phyloP scores from a whole-genome alignment of 164 flowering plant genomes.

The Aristolochia contorta region DNA sequence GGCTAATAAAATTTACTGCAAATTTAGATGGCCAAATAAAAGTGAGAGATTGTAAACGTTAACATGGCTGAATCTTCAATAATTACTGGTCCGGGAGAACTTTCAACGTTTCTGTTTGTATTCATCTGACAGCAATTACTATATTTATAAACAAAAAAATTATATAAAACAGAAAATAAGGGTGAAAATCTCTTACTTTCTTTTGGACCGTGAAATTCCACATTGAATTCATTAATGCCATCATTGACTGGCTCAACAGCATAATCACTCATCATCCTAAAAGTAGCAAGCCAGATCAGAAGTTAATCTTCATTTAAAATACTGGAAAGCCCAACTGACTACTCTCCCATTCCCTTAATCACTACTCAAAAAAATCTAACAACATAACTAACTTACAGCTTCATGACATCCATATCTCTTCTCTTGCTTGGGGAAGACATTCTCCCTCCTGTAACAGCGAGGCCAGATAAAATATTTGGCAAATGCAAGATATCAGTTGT shows the following conservation, averaged over 20 bases:
- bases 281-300: not conserved
- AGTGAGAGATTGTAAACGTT: too few relatives aligned
- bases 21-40: not conserved
- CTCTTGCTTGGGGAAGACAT: conserved; percentile 54
- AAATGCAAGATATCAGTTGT: too few relatives aligned
- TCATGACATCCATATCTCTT: conserved; percentile 54
- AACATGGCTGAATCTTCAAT: too few relatives aligned
- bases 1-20: not conserved
- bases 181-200: conserved; percentile 43
- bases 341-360: not conserved
- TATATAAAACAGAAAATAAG: conserved; percentile 1
- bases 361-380: not conserved
- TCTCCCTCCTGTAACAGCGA: not conserved
- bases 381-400: conserved; percentile 23
- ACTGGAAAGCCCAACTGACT: not conserved
- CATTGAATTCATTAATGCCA: conserved; percentile 80
- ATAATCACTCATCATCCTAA: conserved; percentile 97
- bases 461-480: too few relatives aligned
- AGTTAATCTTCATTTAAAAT: not conserved
- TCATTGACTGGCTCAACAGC: conserved; percentile 80
- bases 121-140: not conserved
- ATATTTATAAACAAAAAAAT: not conserved
- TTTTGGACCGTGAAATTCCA: conserved; percentile 94
- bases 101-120: too few relatives aligned
- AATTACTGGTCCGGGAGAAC: too few relatives aligned